Conservation (phyloP, 129 eudicot genomes). For the Flaveria sonorensis region DNA sequence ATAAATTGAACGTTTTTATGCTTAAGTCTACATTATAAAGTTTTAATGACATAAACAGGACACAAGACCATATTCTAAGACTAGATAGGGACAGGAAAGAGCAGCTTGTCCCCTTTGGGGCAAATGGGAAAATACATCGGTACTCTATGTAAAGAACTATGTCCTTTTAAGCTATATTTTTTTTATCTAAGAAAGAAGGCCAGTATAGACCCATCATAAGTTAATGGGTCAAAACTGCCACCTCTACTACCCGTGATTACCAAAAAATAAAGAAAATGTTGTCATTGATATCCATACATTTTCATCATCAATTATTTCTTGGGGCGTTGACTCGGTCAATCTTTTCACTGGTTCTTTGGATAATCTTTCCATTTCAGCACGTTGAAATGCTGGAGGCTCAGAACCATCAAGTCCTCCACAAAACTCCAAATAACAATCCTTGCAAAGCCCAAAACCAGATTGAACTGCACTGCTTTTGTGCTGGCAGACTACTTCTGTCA, state of each 20-base stretch:
- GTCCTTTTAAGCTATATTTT: neutral
- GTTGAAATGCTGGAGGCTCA: slow-evolving; percentile 68
- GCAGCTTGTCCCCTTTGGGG: neutral
- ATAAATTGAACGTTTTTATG: neutral
- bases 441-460: slow-evolving; percentile 65
- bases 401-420: slow-evolving; percentile 69
- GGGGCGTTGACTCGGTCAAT: slow-evolving; percentile 14
- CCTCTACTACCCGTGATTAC: neutral
- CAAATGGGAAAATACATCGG: neutral
- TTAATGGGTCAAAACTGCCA: slow-evolving; percentile 5
- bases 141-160: neutral
- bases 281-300: slow-evolving; percentile 27
- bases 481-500: slow-evolving; percentile 47
- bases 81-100: neutral
- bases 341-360: slow-evolving; percentile 38
- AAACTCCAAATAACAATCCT: slow-evolving; percentile 46
- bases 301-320: neutral
- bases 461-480: slow-evolving; percentile 51
- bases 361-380: slow-evolving; percentile 21
- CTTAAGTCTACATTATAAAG: neutral
- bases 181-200: neutral
- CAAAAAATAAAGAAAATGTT: slow-evolving; percentile 3
- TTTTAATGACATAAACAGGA: neutral
- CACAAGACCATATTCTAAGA: neutral
- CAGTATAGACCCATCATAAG: neutral